phyloP scores from a whole-genome alignment of 768 basidiomycete species.

The Mycena alexandri region DNA sequence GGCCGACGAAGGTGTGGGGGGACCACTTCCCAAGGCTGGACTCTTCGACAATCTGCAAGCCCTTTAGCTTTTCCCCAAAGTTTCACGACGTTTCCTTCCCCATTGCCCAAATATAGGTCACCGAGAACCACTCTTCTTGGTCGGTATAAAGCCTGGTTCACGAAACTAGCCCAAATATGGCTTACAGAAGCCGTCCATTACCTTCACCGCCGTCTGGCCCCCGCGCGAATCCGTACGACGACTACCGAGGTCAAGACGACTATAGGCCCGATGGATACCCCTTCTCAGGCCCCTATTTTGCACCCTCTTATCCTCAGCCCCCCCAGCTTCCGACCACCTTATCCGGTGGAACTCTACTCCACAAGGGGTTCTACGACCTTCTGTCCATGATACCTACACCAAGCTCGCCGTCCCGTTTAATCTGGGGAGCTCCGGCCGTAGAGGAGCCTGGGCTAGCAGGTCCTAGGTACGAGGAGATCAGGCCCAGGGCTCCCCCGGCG shows the following conservation, averaged over 20 bases:
- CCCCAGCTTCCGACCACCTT: constrained; percentile 61
- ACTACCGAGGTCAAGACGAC: constrained; percentile 27
- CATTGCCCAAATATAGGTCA: constrained; percentile 2
- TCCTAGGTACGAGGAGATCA: constrained; percentile 76
- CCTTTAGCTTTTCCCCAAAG: no score
- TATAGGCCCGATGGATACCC: constrained; percentile 52
- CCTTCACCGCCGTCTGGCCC: constrained; percentile 46
- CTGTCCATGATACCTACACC: constrained; percentile 83
- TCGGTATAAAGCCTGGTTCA: no score
- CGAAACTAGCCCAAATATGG: constrained; percentile 16
- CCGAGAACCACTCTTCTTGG: no score
- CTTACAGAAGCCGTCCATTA: constrained; percentile 43
- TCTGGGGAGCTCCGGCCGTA: constrained; percentile 62
- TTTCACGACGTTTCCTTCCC: no score
- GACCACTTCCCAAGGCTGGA: no score
- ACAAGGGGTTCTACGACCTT: constrained; percentile 93
- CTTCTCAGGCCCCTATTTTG: constrained; percentile 57
- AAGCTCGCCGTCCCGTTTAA: constrained; percentile 73
- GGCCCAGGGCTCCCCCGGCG: constrained; percentile 41
- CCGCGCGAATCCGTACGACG: constrained; percentile 28
- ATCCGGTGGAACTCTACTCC: constrained; percentile 79
- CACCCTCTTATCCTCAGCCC: constrained; percentile 53
- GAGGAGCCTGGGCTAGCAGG: constrained; percentile 67
- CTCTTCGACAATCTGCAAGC: no score
- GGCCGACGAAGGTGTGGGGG: no score